Evolutionary conservation across 306 rosid species (phyloP), one percentile per base, ranked within the genome.

Genomic region (Gynostemma pentaphyllum): DNA sequence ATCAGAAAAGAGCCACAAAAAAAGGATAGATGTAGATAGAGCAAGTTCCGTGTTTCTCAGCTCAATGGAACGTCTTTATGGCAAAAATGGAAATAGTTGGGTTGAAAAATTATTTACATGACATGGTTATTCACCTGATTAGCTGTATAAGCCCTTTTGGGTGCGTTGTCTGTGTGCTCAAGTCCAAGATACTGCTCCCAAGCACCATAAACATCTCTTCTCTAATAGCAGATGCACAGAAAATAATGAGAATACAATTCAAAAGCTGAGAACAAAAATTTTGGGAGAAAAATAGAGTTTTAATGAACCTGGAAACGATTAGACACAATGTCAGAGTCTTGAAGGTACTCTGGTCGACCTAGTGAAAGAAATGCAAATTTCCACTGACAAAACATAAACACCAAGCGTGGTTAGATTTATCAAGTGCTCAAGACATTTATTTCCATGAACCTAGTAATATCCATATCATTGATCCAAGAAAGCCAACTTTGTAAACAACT

Each of bases 161-260:
- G 89, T 70, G 97, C 83, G 68, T 75, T 86, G 75, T 89, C 95
- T 66, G 95, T 74, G 76, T 89, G 97, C 74, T 87, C 97, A 83
- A 89, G 75, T 14, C 97, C 95, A 77, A 89, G 97, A 76, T 86
- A 89, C 71, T 84, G 97, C 81, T 89, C 97, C 97, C 95, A 89
- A 44, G 92, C 95, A 84, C 92, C 92, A 57, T 89, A 89, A 34
- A 89, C 92, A 50, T 89, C 95, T 78, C 95, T 84, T 76, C 97
- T 87, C 97, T 89, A 30, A 63, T 34, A 42, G 21, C 45, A 63
- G 12, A 71, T 66, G 59, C 61, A 76, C 41, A 56, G 39, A 68
- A 22, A 45, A 74, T 36, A 71, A 23, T 13, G 32, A 49, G 46
- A 77, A 18, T 26, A 55, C 7, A 64, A 47, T 19, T 45, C 26